Evolutionary conservation across 108 stramenopile species (phyloP), one percentile per base, ranked within the genome.

Genomic region (Nannochloropsis salina): DNA sequence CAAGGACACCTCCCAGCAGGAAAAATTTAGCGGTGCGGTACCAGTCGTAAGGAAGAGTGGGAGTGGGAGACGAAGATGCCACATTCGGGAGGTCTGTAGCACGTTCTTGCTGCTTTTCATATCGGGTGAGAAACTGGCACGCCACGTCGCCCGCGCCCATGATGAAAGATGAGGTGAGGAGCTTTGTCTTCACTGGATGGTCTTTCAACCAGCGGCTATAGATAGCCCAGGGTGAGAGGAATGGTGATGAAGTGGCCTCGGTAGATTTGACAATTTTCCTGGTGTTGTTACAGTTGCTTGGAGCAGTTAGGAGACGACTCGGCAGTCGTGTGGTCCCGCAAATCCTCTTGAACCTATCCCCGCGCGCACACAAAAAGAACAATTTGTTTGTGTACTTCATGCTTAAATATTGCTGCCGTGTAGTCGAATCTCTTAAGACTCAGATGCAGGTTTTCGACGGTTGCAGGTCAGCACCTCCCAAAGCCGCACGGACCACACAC

Each of bases 1-100:
- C 61, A 74, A 74, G 20, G 8, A 74, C 61, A 15, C 61, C 61
- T 3, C 61, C 61, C 61, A 74, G n/a, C 15, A 74, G n/a, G 61
- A 74, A 74, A n/a, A 74, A 74, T 6, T 74, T 74, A 2, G n/a
- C 15, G 61, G 61, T 74, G 20, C 61, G 61, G 61, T 74, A n/a
- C 61, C 61, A 74, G 61, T 74, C 61, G 61, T 74, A 74, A n/a
- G 61, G 61, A 74, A 2, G 61, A n/a, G n/a, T 15, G 61, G 61
- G n/a, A n/a, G 8, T 15, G n/a, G 61, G 61, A 6, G n/a, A n/a
- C 20, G 8, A 74, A n/a, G 2, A 3, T 2, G 8, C 20, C 20
- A n/a, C n/a, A 3, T 15, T n/a, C n/a, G 15, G 61, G 20, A n/a
- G 61, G 61, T 15, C 61, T 74, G 15, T 15, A n/a, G 15, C 5